phyloP scores from a whole-genome alignment of 306 rosid genomes.

The Echinosophora koreensis region DNA sequence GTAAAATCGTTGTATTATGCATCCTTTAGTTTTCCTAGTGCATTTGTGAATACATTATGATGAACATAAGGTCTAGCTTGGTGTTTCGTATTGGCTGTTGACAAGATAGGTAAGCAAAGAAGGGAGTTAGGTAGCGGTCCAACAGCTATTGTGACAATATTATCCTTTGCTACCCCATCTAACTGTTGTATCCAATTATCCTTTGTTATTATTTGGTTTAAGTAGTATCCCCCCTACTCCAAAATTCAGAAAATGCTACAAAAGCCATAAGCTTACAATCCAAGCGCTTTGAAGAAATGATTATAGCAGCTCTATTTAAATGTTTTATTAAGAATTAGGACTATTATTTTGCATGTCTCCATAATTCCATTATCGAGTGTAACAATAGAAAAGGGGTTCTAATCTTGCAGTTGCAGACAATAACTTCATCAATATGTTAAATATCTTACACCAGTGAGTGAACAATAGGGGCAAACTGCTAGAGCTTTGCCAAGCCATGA shows the following conservation, averaged over 20 bases:
- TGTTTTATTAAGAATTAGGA: slow-evolving; percentile 24
- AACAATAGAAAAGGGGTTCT: not conserved
- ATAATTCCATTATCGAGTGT: not conserved
- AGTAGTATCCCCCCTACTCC: not conserved
- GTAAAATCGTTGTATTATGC: slow-evolving; percentile 20
- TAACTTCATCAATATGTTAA: not conserved
- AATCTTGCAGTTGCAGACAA: not conserved
- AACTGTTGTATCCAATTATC: slow-evolving; percentile 10
- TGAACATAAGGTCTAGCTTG: slow-evolving; percentile 23
- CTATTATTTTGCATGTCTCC: not conserved
- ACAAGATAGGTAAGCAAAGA: slow-evolving; percentile 41
- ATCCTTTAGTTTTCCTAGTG: slow-evolving; percentile 42
- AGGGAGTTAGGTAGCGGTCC: slow-evolving; percentile 12
- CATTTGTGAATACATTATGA: slow-evolving; percentile 43
- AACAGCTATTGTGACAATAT: slow-evolving; percentile 36
- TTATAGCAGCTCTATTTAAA: slow-evolving; percentile 1
- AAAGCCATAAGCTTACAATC: slow-evolving; percentile 16
- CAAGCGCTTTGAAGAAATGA: slow-evolving; percentile 9
- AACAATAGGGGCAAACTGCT: not conserved
- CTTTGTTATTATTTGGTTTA: slow-evolving; percentile 21
- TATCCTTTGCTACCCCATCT: not conserved
- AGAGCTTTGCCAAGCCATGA: not conserved
- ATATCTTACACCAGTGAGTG: not conserved
- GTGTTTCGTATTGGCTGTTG: slow-evolving; percentile 30
- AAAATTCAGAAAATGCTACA: slow-evolving; percentile 2